phyloP scores from a whole-genome alignment of 2,329 filamentous ascomycete species.

The Xylariaceae sp. region DNA sequence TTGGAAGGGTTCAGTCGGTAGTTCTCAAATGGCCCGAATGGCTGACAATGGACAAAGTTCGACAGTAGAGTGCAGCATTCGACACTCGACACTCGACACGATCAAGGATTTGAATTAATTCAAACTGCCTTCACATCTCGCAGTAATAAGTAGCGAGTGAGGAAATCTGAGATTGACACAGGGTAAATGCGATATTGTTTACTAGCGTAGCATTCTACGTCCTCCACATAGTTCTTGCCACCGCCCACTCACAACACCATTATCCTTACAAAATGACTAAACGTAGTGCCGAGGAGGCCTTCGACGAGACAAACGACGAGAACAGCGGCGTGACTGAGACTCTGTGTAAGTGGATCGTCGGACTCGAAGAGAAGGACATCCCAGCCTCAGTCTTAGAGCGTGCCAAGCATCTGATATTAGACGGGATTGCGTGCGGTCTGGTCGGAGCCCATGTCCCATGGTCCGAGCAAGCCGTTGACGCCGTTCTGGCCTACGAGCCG shows the following conservation, averaged over 20 bases:
- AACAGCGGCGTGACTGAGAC: constrained; percentile 11
- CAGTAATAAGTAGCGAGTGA: no score
- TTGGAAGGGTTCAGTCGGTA: no score
- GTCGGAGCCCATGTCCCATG: constrained; percentile 38
- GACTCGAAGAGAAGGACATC: constrained; percentile 22
- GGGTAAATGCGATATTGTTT: no score
- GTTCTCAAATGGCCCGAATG: no score
- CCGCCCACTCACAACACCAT: not conserved
- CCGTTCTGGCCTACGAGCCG: constrained; percentile 30
- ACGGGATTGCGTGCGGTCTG: constrained; percentile 39
- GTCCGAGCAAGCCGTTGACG: constrained; percentile 35
- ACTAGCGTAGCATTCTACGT: no score
- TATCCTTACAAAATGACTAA: constrained; percentile 3
- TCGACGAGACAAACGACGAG: constrained; percentile 10
- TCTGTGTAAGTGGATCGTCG: constrained; percentile 30
- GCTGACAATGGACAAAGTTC: no score
- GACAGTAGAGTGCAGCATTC: no score
- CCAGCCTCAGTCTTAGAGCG: constrained; percentile 30
- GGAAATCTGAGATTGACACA: no score
- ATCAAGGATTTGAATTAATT: no score
- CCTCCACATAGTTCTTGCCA: no score
- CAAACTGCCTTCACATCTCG: no score
- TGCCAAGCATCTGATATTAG: constrained; percentile 40
- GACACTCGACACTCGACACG: no score
- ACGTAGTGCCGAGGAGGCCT: constrained; percentile 5